Evolutionary conservation across 345 rosid genomes (phyloP), one percentile per base, ranked within the genome.

Genomic region (Atalantia buxifolia): DNA sequence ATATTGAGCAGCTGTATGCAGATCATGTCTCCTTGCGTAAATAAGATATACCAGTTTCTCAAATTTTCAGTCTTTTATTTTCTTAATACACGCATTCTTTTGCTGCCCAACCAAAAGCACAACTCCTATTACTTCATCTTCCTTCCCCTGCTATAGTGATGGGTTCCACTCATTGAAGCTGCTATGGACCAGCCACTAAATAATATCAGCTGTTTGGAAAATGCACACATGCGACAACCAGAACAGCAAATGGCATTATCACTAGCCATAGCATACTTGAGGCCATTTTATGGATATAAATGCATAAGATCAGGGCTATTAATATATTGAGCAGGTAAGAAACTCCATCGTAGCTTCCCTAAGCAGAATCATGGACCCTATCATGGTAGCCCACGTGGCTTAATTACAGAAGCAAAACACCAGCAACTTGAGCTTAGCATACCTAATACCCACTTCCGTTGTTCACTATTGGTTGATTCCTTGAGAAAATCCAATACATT

Each of bases 391-490:
- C n/a, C 68, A 63, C 5, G 7, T 63, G 45, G 59, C 33, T 2
- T 10, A 19, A 61, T 76, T 64, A 76, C 27, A 56, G 27, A 67
- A 62, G 76, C 79, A 81, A 56, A 56, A 60, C 9, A 48, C 42
- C 28, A 63, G 60, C 22, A 24, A 9, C 62, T 40, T 74, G 22
- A 60, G 45, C 69, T 31, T 36, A 56, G 56, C 68, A 65, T 24
- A 77, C 79, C 85, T 76, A 85, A 82, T 78, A 35, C 81, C 83
- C 82, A 78, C 79, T 82, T 69, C 57, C 35, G 33, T 42, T 80
- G 70, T 27, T 82, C 75, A 48, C 38, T 28, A 61, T 56, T 53
- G 57, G 35, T 69, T 76, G 31, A 33, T 65, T 75, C 79, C 53
- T 14, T 10, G 9, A 66, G 57, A 74, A 78, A 76, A 63, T 79